These are phyloP conservation scores for Geranium incanum DNA, from an alignment of 441 rosid species.

Conservation along the genomic window DNA sequence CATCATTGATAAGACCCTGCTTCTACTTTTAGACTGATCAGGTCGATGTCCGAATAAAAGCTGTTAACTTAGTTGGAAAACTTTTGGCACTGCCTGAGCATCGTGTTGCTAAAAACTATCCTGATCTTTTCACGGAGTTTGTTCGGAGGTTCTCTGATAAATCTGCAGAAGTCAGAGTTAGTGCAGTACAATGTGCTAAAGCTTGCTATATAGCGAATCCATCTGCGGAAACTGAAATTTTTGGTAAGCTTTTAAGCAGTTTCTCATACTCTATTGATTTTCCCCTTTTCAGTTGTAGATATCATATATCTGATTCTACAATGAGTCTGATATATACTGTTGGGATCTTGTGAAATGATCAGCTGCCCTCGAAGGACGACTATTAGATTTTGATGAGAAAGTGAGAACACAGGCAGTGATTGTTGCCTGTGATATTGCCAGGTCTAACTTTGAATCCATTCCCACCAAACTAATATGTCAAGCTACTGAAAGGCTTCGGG, in stretches of 20 bases:
- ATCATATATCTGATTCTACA: slow-evolving; percentile 20
- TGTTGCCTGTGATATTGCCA: slow-evolving; percentile 73
- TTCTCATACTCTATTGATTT: slow-evolving; percentile 2
- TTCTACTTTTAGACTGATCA: slow-evolving; percentile 68
- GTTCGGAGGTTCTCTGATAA: slow-evolving; percentile 84
- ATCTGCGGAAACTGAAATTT: slow-evolving; percentile 49
- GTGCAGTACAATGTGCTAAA: slow-evolving; percentile 65
- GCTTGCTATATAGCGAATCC: slow-evolving; percentile 61
- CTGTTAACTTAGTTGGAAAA: slow-evolving; percentile 73
- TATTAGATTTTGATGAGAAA: slow-evolving; percentile 79
- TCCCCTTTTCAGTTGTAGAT: slow-evolving; percentile 12
- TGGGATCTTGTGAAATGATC: slow-evolving; percentile 25
- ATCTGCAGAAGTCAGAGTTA: slow-evolving; percentile 81
- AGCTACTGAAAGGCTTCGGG: slow-evolving; percentile 78
- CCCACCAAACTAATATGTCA: slow-evolving; percentile 51
- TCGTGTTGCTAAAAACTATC: slow-evolving; percentile 49
- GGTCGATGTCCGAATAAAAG: slow-evolving; percentile 90
- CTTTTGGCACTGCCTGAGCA: slow-evolving; percentile 54
- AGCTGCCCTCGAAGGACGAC: slow-evolving; percentile 73
- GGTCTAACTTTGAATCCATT: slow-evolving; percentile 42
- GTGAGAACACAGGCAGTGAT: slow-evolving; percentile 74
- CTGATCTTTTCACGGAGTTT: slow-evolving; percentile 62
- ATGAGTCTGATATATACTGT: slow-evolving; percentile 19
- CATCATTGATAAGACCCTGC: slow-evolving; percentile 17
- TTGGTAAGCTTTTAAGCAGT: slow-evolving; percentile 39